phyloP scores from a whole-genome alignment of 148 eudicot genomes.

The Silene conica region DNA sequence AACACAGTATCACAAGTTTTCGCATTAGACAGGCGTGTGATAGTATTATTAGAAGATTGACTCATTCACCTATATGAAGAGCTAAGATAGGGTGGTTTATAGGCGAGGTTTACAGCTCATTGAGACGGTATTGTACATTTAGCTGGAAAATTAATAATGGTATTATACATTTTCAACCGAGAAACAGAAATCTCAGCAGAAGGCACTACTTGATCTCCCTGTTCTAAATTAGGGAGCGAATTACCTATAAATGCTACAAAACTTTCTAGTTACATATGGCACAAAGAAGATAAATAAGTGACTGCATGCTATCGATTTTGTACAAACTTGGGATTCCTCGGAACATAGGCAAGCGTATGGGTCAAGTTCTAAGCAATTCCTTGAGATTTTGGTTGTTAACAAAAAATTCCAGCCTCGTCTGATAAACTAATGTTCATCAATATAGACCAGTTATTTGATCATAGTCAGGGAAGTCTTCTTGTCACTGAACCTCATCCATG shows the following conservation, averaged over 20 bases:
- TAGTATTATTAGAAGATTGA: too few relatives aligned
- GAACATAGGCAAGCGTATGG: not conserved
- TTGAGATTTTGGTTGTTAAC: not conserved
- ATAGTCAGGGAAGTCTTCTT: conserved; percentile 15
- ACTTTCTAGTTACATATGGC: conserved; percentile 15
- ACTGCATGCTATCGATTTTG: conserved; percentile 12
- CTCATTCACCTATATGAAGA: too few relatives aligned
- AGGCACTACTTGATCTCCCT: not conserved
- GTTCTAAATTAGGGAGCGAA: conserved; percentile 10
- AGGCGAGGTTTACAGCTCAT: too few relatives aligned
- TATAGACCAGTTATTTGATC: conserved; percentile 10
- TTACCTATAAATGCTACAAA: conserved; percentile 14
- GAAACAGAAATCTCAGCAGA: not conserved
- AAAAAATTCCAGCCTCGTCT: not conserved
- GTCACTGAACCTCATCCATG: conserved; percentile 27
- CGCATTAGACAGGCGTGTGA: too few relatives aligned
- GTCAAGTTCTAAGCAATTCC: not conserved
- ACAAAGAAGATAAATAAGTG: conserved; percentile 16
- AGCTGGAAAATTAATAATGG: not conserved
- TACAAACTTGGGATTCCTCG: conserved; percentile 20
- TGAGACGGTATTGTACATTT: too few relatives aligned
- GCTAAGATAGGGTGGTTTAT: too few relatives aligned
- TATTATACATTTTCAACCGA: not conserved
- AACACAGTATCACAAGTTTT: not conserved
- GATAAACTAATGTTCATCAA: not conserved